Evolutionary conservation across 495 filamentous ascomycete species (phyloP).

Genomic region (Usnea hakonensis): DNA sequence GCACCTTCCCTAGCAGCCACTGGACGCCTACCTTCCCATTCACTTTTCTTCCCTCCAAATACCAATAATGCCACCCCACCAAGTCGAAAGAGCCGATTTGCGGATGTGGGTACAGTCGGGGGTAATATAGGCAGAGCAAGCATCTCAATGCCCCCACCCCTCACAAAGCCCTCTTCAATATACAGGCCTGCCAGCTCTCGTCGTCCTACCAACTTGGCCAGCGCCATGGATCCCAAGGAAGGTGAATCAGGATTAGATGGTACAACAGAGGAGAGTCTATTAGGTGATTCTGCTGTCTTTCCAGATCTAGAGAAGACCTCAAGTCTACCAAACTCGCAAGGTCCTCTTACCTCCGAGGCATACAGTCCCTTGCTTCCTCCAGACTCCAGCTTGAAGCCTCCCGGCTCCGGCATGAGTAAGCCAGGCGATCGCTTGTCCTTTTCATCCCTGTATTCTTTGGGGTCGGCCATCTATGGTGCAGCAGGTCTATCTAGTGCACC

Average conservation of each 20-base stretch:
- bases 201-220: constrained; percentile 11
- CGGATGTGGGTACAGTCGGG: constrained; percentile 42
- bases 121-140: constrained; percentile 46
- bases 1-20: constrained; percentile 13
- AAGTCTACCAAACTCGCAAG: constrained; percentile 14
- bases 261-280: not conserved
- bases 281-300: constrained; percentile 5
- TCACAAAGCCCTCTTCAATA: constrained; percentile 25
- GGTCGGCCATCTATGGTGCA: constrained; percentile 36
- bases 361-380: constrained; percentile 28
- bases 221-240: constrained; percentile 6
- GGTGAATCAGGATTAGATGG: constrained; percentile 1
- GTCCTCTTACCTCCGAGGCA: constrained; percentile 9
- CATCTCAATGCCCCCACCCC: constrained; percentile 53
- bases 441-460: constrained; percentile 57
- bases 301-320: constrained; percentile 21
- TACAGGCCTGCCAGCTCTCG: constrained; percentile 16
- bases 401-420: constrained; percentile 33
- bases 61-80: constrained; percentile 30
- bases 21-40: constrained; percentile 30
- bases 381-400: constrained; percentile 40
- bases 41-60: constrained; percentile 28
- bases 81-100: constrained; percentile 46
- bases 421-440: constrained; percentile 56
- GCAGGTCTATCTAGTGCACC: constrained; percentile 22